phyloP scores from a whole-genome alignment of 495 filamentous ascomycete species.

The Xylaria scruposa region DNA sequence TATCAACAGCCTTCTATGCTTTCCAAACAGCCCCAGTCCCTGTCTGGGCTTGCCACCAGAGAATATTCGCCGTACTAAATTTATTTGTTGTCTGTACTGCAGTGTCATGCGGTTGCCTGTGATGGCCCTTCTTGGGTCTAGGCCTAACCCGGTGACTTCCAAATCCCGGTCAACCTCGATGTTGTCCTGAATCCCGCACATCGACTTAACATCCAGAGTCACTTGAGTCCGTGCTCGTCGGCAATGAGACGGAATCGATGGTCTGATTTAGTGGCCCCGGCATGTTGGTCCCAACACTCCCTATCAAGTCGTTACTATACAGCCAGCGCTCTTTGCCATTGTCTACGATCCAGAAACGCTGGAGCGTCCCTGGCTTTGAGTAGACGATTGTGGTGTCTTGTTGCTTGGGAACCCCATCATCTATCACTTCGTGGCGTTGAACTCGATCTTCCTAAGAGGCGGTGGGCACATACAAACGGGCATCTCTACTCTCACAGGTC shows the following conservation, averaged over 20 bases:
- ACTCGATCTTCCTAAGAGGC: slow-evolving; percentile 52
- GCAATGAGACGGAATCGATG: slow-evolving; percentile 38
- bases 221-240: slow-evolving; percentile 36
- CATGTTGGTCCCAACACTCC: slow-evolving; percentile 31
- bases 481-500: slow-evolving; percentile 48
- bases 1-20: slow-evolving; percentile 50
- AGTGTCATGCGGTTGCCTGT: slow-evolving; percentile 54
- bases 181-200: slow-evolving; percentile 40
- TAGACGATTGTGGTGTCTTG: background rate
- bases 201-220: slow-evolving; percentile 37
- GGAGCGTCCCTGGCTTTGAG: slow-evolving; percentile 5
- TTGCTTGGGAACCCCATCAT: slow-evolving; percentile 36
- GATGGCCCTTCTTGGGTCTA: slow-evolving; percentile 49
- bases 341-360: slow-evolving; percentile 32
- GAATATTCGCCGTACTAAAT: slow-evolving; percentile 59
- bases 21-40: slow-evolving; percentile 54
- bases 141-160: slow-evolving; percentile 42
- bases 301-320: slow-evolving; percentile 29
- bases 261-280: slow-evolving; percentile 32
- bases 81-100: slow-evolving; percentile 51
- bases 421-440: slow-evolving; percentile 50
- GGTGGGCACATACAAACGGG: slow-evolving; percentile 53
- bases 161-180: slow-evolving; percentile 52
- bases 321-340: slow-evolving; percentile 27
- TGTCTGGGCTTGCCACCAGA: slow-evolving; percentile 46